phyloP scores from a whole-genome alignment of 2,329 filamentous ascomycete genomes.

The Colletotrichum agaves region DNA sequence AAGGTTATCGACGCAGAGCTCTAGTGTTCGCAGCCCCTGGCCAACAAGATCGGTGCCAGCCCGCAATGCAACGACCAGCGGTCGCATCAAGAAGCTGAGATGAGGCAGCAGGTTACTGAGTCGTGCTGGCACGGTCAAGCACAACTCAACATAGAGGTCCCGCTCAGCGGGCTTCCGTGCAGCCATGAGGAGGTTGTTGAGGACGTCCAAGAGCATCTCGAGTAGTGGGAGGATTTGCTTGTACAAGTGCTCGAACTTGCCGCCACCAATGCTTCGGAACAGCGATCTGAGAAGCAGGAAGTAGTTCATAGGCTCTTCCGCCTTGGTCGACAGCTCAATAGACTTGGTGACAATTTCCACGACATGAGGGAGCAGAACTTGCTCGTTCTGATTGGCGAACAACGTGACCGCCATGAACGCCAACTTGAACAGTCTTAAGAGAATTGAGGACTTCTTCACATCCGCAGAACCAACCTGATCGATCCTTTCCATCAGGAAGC shows the following conservation, averaged over 20 bases:
- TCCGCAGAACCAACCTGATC: slow-evolving; percentile 94
- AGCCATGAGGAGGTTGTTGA: slow-evolving; percentile 93
- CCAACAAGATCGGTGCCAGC: slow-evolving; percentile 94
- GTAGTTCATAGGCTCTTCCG: slow-evolving; percentile 98
- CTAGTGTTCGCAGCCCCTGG: slow-evolving; percentile 90
- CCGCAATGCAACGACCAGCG: slow-evolving; percentile 92
- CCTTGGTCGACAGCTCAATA: slow-evolving; percentile 93
- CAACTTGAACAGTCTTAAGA: slow-evolving; percentile 94
- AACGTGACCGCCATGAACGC: slow-evolving; percentile 99
- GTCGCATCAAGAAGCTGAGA: slow-evolving; percentile 95
- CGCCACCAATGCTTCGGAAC: slow-evolving; percentile 96
- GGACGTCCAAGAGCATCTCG: slow-evolving; percentile 96
- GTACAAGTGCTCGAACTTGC: slow-evolving; percentile 96
- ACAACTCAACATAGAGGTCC: slow-evolving; percentile 96
- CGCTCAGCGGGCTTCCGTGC: slow-evolving; percentile 90
- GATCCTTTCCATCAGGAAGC: slow-evolving; percentile 97
- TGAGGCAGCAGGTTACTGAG: slow-evolving; percentile 95
- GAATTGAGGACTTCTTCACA: slow-evolving; percentile 90
- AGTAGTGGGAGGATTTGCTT: slow-evolving; percentile 96
- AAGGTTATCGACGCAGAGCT: slow-evolving; percentile 97
- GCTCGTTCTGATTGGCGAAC: slow-evolving; percentile 94
- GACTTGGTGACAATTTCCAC: slow-evolving; percentile 98
- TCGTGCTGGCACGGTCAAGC: slow-evolving; percentile 92
- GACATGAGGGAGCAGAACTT: slow-evolving; percentile 93
- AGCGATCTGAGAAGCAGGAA: slow-evolving; percentile 92